These are phyloP conservation scores for Cladophialophora exuberans DNA, from an alignment of 2,329 filamentous ascomycete species.

Conservation along the genomic window DNA sequence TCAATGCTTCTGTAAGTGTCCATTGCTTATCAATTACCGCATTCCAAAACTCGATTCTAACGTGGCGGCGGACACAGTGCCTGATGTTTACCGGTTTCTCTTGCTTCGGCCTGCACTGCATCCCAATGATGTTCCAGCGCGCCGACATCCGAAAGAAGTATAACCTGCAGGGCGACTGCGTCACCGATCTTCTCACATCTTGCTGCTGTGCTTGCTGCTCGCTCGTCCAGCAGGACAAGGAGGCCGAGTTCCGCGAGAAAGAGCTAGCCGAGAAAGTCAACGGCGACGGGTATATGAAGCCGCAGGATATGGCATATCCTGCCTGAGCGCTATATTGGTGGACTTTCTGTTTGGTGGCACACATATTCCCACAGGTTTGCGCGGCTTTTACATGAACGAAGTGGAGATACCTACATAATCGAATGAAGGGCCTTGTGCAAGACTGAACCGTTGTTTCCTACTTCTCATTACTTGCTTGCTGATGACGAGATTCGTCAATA, in stretches of 20 bases:
- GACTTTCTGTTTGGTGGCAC: not conserved
- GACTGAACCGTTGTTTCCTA: not conserved
- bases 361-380: not conserved
- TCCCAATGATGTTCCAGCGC: constrained; percentile 57
- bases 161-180: constrained; percentile 54
- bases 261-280: constrained; percentile 24
- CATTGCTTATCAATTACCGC: not conserved
- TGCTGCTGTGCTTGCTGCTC: constrained; percentile 62
- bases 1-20: constrained; percentile 33
- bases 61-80: constrained; percentile 36
- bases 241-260: constrained; percentile 39
- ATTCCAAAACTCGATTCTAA: not conserved
- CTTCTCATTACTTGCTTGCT: too few species aligned
- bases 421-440: too few species aligned
- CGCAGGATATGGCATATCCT: constrained; percentile 22
- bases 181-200: constrained; percentile 54
- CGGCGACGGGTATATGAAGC: constrained; percentile 20
- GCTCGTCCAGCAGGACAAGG: constrained; percentile 62
- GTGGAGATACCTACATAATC: too few species aligned
- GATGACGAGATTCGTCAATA: not conserved
- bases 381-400: too few species aligned
- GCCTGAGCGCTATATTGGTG: not conserved
- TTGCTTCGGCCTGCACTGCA: constrained; percentile 40
- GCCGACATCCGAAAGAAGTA: constrained; percentile 58
- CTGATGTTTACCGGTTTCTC: constrained; percentile 39